Evolutionary conservation across 2,329 filamentous ascomycete species (phyloP).

Genomic region (Trichoderma harzianum): DNA sequence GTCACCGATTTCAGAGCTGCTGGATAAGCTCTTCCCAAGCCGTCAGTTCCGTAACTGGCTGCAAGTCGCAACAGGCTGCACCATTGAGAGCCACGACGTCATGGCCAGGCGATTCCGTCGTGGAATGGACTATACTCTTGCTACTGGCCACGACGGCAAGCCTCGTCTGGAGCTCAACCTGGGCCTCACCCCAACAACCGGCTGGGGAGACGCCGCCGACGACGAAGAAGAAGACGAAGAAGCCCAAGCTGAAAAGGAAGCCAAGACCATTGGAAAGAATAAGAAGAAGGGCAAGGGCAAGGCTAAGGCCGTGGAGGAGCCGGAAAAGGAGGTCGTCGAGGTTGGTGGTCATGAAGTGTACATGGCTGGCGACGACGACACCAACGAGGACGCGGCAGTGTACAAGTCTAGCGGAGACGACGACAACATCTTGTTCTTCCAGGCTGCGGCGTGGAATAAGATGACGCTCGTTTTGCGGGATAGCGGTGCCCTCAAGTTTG

Average conservation of each 20-base stretch:
- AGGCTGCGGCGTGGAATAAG: slow-evolving; percentile 76
- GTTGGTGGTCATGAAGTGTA: slow-evolving; percentile 83
- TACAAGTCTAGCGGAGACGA: slow-evolving; percentile 81
- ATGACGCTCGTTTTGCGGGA: slow-evolving; percentile 88
- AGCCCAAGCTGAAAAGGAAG: slow-evolving; percentile 27
- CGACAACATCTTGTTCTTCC: slow-evolving; percentile 63
- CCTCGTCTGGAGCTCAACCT: slow-evolving; percentile 84
- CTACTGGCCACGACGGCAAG: slow-evolving; percentile 75
- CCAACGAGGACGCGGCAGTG: slow-evolving; percentile 73
- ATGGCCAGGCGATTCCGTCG: slow-evolving; percentile 84
- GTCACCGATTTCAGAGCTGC: slow-evolving; percentile 69
- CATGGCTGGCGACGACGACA: slow-evolving; percentile 82
- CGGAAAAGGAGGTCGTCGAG: slow-evolving; percentile 44
- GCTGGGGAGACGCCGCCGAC: slow-evolving; percentile 73
- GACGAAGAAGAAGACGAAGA: slow-evolving; percentile 42
- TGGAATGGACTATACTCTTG: slow-evolving; percentile 88
- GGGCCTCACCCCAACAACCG: slow-evolving; percentile 76
- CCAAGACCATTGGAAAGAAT: slow-evolving; percentile 28
- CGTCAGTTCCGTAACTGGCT: slow-evolving; percentile 88
- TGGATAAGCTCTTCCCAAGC: slow-evolving; percentile 81
- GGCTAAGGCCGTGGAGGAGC: slow-evolving; percentile 27
- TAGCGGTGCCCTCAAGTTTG: slow-evolving; percentile 81
- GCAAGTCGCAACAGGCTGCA: slow-evolving; percentile 72
- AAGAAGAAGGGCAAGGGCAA: slow-evolving; percentile 29
- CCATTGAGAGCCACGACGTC: slow-evolving; percentile 69